Evolutionary conservation across 164 flowering plant species (phyloP), one percentile per base, ranked within the genome.

Genomic region (Piper longum): DNA sequence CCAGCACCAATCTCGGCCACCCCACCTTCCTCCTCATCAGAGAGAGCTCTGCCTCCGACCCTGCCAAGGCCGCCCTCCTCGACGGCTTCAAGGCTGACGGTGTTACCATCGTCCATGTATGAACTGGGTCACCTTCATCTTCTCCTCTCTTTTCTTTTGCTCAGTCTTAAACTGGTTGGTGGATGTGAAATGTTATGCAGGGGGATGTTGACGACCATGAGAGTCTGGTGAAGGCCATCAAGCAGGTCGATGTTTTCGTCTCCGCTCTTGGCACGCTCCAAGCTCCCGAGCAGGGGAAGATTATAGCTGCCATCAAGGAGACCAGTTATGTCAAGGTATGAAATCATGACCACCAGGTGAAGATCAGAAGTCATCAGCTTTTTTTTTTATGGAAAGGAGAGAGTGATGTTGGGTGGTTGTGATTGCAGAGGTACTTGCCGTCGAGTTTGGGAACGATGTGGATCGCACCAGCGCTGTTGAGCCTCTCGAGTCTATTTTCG

Each of bases 221-320:
- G 73, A 83, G 84, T 60, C 72, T 87, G 76, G 84, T 85, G 73
- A 73, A 70, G 66, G 90, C 89, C 16, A 77, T 87, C 1, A 82
- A 83, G 72, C 81, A 81, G 60, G 90, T 85, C 4, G 89, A 86
- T 69, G 88, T 85, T 52, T 86, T 87, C 66, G 80, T 87, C 16
- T 85, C 88, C 0, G 62, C 93, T 0, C 74, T 85, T 0, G 88
- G 88, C 2, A 14, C 4, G n/a, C 43, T 59, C 59, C 85, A 80
- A 41, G 0, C 80, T 0, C 72, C 52, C 8, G 52, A 48, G 9
- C 52, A 48, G 52, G 52, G 3, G 8, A 48, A 48, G 52, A 48
- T 48, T 13, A 48, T 48, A 12, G 52, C 52, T 14, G 52, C 52
- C 52, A 48, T 48, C 52, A 48, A 48, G 11, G 91, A 83, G 70